phyloP scores from a whole-genome alignment of 352 stramenopile species.

The Phytophthora citrophthora region DNA sequence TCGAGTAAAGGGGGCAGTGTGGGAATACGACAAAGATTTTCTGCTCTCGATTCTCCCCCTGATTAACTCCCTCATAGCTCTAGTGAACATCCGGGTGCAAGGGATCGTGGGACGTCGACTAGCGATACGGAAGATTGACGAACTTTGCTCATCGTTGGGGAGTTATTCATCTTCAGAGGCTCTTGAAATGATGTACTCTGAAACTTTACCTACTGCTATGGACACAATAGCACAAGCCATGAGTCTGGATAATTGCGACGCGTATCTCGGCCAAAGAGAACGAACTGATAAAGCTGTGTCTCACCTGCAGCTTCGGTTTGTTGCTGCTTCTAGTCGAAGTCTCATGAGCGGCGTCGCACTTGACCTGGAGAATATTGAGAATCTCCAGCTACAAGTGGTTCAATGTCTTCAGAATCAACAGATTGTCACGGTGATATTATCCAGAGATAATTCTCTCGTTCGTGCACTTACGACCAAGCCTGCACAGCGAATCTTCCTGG shows the following conservation, averaged over 20 bases:
- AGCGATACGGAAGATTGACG: conserved; percentile 31
- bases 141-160: conserved; percentile 21
- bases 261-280: conserved; percentile 56
- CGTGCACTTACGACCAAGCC: conserved; percentile 36
- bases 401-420: conserved; percentile 53
- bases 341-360: conserved; percentile 54
- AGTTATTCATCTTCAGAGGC: conserved; percentile 19
- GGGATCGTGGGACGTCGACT: conserved; percentile 50
- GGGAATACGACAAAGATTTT: conserved; percentile 69
- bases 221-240: conserved; percentile 38
- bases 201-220: conserved; percentile 32
- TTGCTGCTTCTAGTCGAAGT: conserved; percentile 51
- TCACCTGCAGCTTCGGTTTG: conserved; percentile 38
- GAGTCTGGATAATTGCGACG: conserved; percentile 43
- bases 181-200: conserved; percentile 23
- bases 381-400: conserved; percentile 45
- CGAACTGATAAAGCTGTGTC: conserved; percentile 16
- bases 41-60: conserved; percentile 45
- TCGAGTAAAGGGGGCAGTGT: conserved; percentile 51
- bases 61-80: conserved; percentile 50
- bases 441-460: conserved; percentile 34
- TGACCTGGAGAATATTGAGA: conserved; percentile 31
- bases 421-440: conserved; percentile 36
- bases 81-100: conserved; percentile 55
- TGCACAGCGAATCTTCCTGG: conserved; percentile 44